These are phyloP conservation scores for Trypanosoma lewisi DNA, from an alignment of 208 protist genomes.

Conservation along the genomic window DNA sequence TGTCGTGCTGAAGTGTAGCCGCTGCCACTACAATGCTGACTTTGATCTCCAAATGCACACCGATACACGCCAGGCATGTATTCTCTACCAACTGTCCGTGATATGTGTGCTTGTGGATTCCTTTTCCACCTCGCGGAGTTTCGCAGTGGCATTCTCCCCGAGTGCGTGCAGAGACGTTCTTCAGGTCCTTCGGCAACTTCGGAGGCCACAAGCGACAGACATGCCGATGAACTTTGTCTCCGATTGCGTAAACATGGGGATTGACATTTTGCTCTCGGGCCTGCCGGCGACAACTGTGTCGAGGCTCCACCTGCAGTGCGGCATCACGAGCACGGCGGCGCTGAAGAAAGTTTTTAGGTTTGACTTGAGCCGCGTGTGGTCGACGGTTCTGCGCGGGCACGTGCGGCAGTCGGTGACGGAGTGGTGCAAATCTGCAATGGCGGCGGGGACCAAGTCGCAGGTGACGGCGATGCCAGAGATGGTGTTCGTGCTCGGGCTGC, in stretches of 20 bases:
- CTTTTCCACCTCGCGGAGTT: conserved; percentile 50
- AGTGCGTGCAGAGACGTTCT: conserved; percentile 24
- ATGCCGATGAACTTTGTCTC: conserved; percentile 36
- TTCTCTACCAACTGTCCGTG: conserved; percentile 61
- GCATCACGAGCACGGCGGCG: conserved; percentile 30
- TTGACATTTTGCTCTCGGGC: conserved; percentile 38
- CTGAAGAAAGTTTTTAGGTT: conserved; percentile 36
- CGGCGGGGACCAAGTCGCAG: conserved; percentile 19
- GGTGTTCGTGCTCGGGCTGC: conserved; percentile 52
- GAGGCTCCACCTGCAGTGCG: conserved; percentile 54
- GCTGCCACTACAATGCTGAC: conserved; percentile 78
- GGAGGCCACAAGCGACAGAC: conserved; percentile 3
- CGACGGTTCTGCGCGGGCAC: conserved; percentile 39
- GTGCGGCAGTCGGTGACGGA: conserved; percentile 27
- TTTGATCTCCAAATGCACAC: conserved; percentile 46
- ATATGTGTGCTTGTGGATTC: conserved; percentile 49
- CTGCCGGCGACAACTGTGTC: conserved; percentile 32
- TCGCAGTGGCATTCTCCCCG: conserved; percentile 32
- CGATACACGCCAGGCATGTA: conserved; percentile 45
- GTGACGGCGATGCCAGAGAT: conserved; percentile 63
- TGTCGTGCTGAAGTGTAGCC: conserved; percentile 42
- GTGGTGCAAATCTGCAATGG: conserved; percentile 8
- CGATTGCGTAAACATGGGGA: conserved; percentile 43
- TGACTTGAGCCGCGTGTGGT: conserved; percentile 45
- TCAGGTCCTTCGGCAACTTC: conserved; percentile 37